These are phyloP conservation scores for Lachancea kluyveri DNA, from an alignment of 805 yeast species.

Conservation along the genomic window DNA sequence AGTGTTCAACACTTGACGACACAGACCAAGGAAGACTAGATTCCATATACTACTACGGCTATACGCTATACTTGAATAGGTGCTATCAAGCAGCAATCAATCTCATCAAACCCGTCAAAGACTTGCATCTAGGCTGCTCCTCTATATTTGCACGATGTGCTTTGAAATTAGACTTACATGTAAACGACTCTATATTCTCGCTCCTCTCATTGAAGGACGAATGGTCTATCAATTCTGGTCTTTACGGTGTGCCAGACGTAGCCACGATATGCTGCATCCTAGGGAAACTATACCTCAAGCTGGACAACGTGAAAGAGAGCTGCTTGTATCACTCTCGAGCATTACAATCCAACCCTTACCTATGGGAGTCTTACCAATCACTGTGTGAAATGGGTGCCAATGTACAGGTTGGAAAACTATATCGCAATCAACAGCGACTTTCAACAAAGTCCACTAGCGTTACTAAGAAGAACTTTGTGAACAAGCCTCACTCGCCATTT, in stretches of 20 bases:
- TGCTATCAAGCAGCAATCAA: conserved; percentile 60
- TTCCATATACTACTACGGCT: conserved; percentile 62
- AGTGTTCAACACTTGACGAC: conserved; percentile 22
- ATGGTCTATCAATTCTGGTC: no score
- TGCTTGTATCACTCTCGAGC: conserved; percentile 63
- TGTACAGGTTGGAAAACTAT: conserved; percentile 5
- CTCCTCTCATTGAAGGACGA: no score
- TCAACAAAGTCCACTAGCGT: conserved; percentile 3
- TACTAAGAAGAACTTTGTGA: not conserved
- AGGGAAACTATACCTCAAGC: conserved; percentile 58
- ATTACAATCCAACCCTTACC: conserved; percentile 65
- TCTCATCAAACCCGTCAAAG: conserved; percentile 30
- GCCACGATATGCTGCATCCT: conserved; percentile 61
- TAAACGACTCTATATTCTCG: conserved; percentile 12
- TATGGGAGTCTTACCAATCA: conserved; percentile 82
- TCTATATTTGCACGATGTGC: conserved; percentile 66
- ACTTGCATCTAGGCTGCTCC: conserved; percentile 64
- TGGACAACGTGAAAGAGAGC: conserved; percentile 60
- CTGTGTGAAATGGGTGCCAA: conserved; percentile 65
- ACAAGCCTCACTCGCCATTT: conserved; percentile 10
- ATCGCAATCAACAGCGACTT: not conserved
- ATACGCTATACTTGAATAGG: conserved; percentile 53
- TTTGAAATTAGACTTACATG: conserved; percentile 13
- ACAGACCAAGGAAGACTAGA: conserved; percentile 40
- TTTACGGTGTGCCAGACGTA: conserved; percentile 48